Base-by-base conservation (phyloP, 2,329 filamentous ascomycete genomes). In the Stagonosporopsis rhizophila region DNA sequence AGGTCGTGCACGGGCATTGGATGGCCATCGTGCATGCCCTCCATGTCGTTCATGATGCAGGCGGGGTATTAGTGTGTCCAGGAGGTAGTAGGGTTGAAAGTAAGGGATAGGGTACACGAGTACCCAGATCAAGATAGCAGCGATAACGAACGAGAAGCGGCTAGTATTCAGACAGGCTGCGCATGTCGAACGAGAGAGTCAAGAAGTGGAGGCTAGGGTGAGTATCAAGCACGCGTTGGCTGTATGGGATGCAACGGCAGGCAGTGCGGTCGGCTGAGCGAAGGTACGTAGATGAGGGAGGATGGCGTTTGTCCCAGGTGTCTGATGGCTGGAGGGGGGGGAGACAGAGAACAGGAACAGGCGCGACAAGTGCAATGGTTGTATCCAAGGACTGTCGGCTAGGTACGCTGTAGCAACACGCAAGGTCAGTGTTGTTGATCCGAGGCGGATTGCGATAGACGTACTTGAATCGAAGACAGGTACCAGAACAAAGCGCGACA, bases 1-100 rank as follows among this genome's bases (percentile, higher is more conserved):
- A 97, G 80, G 60, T 88, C 81, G 71, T 87, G 83, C 49, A 84
- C 80, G 48, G 92, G 92, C 70, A 86, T 79, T 44, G 92, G 91
- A 53, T 89, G 81, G 70, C 87, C 80, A 47, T 58, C 34, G 23
- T 49, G 4, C 22, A 27, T 45, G 22, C 22, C 44, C 32, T 28
- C 37, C 34, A 22, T 39, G 34, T 47, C 27, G 14, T 32, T 48
- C 92, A 96, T 96, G 46, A 44, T 73, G 52, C 53, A 41, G 37
- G 52, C 49, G 59, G 49, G 42, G 59, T 49, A 52, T 47, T 49
- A 57, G 27, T 44, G 39, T 35, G 39, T 48, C 53, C 42, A 62
- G 59, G 56, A 32, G 56, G 53, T 50, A 48, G 47, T 23, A 44
- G 32, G 38, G 25, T 20, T 15, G 44, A 44, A 51, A 60, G 62